phyloP scores from a whole-genome alignment of 352 stramenopile species.

The Phytophthora tubulina region DNA sequence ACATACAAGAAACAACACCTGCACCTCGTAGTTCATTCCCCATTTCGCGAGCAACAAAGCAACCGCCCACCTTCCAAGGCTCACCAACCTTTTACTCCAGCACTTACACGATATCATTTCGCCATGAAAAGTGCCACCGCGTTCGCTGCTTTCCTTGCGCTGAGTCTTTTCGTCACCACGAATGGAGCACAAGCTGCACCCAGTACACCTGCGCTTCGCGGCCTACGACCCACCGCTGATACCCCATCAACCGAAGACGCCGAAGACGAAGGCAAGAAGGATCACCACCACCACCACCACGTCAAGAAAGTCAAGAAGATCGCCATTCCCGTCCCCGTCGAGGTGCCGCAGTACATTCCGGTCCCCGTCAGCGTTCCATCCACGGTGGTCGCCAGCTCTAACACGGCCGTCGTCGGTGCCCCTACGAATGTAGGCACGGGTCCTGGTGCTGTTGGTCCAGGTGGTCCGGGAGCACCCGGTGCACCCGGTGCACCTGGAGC shows the following conservation, averaged over 20 bases:
- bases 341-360: conserved; percentile 41
- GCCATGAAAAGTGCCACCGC: conserved; percentile 28
- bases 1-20: not conserved
- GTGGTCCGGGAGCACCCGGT: not conserved
- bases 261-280: conserved; percentile 24
- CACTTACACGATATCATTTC: not conserved
- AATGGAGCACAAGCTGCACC: conserved; percentile 8
- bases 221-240: conserved; percentile 15
- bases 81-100: not conserved
- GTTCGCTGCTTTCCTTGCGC: conserved; percentile 23
- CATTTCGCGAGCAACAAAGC: conserved; percentile 11
- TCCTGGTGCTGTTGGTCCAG: conserved; percentile 1
- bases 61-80: not conserved
- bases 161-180: conserved; percentile 23
- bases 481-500: conserved; percentile 5
- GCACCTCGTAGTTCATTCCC: conserved; percentile 7
- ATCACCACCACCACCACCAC: conserved; percentile 18
- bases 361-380: conserved; percentile 35
- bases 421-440: conserved; percentile 16
- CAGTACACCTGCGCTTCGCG: conserved; percentile 12
- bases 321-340: conserved; percentile 39
- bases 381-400: conserved; percentile 36
- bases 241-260: conserved; percentile 10
- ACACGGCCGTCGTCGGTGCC: conserved; percentile 29
- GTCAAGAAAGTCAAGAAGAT: conserved; percentile 51